phyloP scores from a whole-genome alignment of 2,329 filamentous ascomycete genomes.

The Cercospora janseana region DNA sequence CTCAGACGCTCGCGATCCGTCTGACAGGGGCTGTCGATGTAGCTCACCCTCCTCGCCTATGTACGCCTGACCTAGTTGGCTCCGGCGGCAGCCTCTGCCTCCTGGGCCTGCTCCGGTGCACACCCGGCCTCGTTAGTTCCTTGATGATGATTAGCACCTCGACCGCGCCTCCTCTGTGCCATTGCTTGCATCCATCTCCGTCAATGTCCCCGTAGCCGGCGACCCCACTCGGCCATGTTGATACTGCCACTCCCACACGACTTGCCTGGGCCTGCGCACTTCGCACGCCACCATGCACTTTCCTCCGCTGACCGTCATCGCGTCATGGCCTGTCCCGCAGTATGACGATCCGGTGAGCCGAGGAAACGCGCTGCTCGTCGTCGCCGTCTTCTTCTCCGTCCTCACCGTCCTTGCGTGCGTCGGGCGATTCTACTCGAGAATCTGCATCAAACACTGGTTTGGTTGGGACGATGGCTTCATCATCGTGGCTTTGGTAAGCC shows the following conservation, averaged over 20 bases:
- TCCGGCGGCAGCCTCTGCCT: too few species aligned
- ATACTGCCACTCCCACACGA: neutral
- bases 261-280: neutral
- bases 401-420: conserved; percentile 40
- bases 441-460: conserved; percentile 44
- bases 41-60: too few species aligned
- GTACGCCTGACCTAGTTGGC: too few species aligned
- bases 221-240: conserved; percentile 7
- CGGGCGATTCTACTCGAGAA: conserved; percentile 43
- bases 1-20: too few species aligned
- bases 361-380: conserved; percentile 42
- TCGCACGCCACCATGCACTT: conserved; percentile 25
- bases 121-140: too few species aligned
- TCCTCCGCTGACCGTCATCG: conserved; percentile 36
- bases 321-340: conserved; percentile 43
- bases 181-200: too few species aligned
- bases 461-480: conserved; percentile 46
- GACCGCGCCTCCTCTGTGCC: too few species aligned
- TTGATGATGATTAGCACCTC: too few species aligned
- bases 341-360: conserved; percentile 44
- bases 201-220: neutral
- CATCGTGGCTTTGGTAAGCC: conserved; percentile 40
- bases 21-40: too few species aligned
- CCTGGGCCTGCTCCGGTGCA: too few species aligned
- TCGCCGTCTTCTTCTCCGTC: conserved; percentile 42